Base-by-base conservation (phyloP, 306 rosid genomes). In the Dryas alaskensis region DNA sequence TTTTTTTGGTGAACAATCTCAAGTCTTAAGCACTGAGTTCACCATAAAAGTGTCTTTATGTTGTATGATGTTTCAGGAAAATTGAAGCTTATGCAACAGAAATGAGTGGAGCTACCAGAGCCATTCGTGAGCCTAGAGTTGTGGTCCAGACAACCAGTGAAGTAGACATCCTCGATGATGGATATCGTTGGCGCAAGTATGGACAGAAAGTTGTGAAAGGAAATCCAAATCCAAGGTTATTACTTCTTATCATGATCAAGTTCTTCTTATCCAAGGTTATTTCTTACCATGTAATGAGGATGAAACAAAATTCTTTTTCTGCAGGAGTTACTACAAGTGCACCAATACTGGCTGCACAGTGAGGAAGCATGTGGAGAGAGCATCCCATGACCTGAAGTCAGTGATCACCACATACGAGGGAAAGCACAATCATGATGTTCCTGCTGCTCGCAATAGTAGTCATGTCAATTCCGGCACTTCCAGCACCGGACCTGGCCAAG, bases 141-240 rank as follows among this genome's bases (percentile, higher is more conserved):
- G 99, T 94, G 39, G 99, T 94, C 69, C 99, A 94, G 82, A 94
- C 99, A 42, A 94, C 99, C 73, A 94, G 97, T 16, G 99, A 91
- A 84, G 97, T 94, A 37, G 99, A 94, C 81, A 92, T 94, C 81
- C 92, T 94, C 4, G 97, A 94, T 14, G 99, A 94, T 80, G 97
- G 97, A 71, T 94, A 94, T 68, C 89, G 99, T 9, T 94, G 99
- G 99, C 89, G 99, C 31, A 94, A 94, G 75, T 94, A 94, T 43
- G 99, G 99, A 31, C 99, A 94, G 81, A 94, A 94, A 80, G 97
- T 92, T 53, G 99, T 94, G 65, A 94, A 94, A 82, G 97, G 99
- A 80, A 94, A 94, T 82, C 97, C 99, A 58, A 94, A 94, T 69
- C 99, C 99, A 72, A 94, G 99, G 98, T 86, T 71, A 7, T n/a